phyloP scores from a whole-genome alignment of 2,329 filamentous ascomycete species.

The Colletotrichum lindemuthianum region DNA sequence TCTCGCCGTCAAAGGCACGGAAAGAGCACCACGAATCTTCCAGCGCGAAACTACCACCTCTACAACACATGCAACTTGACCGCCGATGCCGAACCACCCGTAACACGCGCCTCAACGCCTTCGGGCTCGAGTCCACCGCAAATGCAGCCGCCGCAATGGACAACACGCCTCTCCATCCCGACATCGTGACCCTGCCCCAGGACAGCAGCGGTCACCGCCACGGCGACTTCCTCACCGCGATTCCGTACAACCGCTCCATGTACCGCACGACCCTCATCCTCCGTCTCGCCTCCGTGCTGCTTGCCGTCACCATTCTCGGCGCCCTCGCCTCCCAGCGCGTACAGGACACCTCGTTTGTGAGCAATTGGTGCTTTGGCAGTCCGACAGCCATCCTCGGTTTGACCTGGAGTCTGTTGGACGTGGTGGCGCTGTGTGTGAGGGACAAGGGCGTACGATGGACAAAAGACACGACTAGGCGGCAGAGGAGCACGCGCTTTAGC shows the following conservation, averaged over 20 bases:
- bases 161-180: constrained; percentile 33
- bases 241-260: constrained; percentile 35
- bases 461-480: background rate
- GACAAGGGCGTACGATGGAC: constrained; percentile 27
- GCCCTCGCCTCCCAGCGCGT: constrained; percentile 2
- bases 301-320: constrained; percentile 20
- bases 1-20: background rate
- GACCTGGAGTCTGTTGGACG: constrained; percentile 24
- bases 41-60: background rate
- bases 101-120: background rate
- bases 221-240: constrained; percentile 33
- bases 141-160: constrained; percentile 26
- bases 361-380: constrained; percentile 11
- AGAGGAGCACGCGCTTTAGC: constrained; percentile 21
- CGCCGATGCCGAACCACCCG: constrained; percentile 5
- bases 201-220: constrained; percentile 16
- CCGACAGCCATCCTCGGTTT: constrained; percentile 19
- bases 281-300: constrained; percentile 26
- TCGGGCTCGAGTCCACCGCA: background rate
- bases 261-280: constrained; percentile 27
- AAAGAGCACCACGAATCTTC: background rate
- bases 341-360: background rate
- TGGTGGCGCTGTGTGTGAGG: constrained; percentile 19
- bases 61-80: background rate
- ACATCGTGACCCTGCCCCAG: constrained; percentile 15